Percentiles rank a stretch among this genome's conserved stretches.
Conservation (phyloP, 805 yeast species). For the Ascoidea rubescens region DNA sequence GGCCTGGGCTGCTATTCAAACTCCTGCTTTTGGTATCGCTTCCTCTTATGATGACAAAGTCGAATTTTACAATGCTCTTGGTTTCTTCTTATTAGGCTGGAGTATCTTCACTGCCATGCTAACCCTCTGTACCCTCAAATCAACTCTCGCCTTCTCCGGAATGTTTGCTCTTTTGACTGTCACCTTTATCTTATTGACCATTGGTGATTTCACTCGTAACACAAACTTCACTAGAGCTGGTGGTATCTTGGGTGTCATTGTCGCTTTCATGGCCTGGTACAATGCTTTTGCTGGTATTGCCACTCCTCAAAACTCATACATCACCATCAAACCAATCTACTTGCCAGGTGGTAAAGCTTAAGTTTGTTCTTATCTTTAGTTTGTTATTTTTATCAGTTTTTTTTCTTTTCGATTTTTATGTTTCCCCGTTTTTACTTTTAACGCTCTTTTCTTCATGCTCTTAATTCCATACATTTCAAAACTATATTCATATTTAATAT, state of each 20-base stretch:
- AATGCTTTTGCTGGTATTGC: slow-evolving; percentile 62
- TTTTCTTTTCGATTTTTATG: background rate
- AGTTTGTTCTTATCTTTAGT: background rate
- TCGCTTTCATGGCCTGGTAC: slow-evolving; percentile 53
- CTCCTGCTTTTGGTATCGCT: slow-evolving; percentile 37
- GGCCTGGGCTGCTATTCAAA: slow-evolving; percentile 44
- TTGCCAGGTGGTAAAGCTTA: slow-evolving; percentile 18
- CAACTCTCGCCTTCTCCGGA: slow-evolving; percentile 31
- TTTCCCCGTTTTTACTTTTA: background rate
- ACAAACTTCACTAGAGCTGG: slow-evolving; percentile 31
- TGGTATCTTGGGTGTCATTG: slow-evolving; percentile 50
- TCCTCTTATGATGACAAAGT: slow-evolving; percentile 24
- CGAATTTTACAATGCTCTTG: slow-evolving; percentile 32
- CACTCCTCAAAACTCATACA: slow-evolving; percentile 47
- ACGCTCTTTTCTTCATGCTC: background rate
- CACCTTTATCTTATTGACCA: slow-evolving; percentile 32
- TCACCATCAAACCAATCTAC: slow-evolving; percentile 30
- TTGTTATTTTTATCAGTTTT: background rate
- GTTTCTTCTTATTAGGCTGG: slow-evolving; percentile 41
- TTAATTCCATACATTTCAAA: background rate
- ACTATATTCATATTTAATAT: background rate
- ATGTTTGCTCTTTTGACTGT: slow-evolving; percentile 31
- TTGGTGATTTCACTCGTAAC: slow-evolving; percentile 29
- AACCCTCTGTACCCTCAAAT: slow-evolving; percentile 30
- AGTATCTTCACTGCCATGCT: slow-evolving; percentile 36